Evolutionary conservation across 2,329 filamentous ascomycete species (phyloP), one percentile per base, ranked within the genome.

Genomic region (Diatrype stigma): DNA sequence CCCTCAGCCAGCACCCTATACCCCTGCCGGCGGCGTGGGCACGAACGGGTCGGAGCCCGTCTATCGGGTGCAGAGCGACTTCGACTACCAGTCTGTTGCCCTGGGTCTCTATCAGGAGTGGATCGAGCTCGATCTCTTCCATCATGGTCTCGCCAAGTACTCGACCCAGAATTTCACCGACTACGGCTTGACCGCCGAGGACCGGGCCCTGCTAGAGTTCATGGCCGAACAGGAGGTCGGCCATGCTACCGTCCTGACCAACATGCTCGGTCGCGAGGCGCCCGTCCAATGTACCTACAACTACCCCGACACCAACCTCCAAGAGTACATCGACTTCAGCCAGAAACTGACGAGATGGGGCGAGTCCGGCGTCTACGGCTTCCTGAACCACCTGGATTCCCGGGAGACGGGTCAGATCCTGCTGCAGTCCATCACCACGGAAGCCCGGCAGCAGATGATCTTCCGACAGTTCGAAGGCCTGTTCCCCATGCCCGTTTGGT

Each of bases 321-420:
- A 77, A 49, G 89, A 94, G 68, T 93, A 83, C 63, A 75, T 94
- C 61, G 89, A 94, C 73, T 94, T 94, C 72, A 85, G 82, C 68
- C 88, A 93, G 71, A 91, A 91, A 70, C 71, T 94, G n/a, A 94
- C 90, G 1, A 85, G 88, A 32, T 90, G 81, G 69, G 89, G 89
- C 46, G 89, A 94, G 67, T 80, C 85, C 11, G 87, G 89, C 45
- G 88, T 92, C 1, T 91, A 89, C 71, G 89, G 89, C 0, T 94
- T 93, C 73, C 74, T 92, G 56, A 79, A 84, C 47, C 89, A 94
- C 63, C 77, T 94, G 45, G 82, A 93, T 67, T 85, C 86, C 0
- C 85, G 87, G 4, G 86, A 89, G 59, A 86, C 86, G 12, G 89
- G 81, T 0, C 84, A 86, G 63, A 71, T 94, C 16, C 75, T 95